These are phyloP conservation scores for Colletotrichum sojae DNA, from an alignment of 2,329 filamentous ascomycete genomes.

Conservation along the genomic window DNA sequence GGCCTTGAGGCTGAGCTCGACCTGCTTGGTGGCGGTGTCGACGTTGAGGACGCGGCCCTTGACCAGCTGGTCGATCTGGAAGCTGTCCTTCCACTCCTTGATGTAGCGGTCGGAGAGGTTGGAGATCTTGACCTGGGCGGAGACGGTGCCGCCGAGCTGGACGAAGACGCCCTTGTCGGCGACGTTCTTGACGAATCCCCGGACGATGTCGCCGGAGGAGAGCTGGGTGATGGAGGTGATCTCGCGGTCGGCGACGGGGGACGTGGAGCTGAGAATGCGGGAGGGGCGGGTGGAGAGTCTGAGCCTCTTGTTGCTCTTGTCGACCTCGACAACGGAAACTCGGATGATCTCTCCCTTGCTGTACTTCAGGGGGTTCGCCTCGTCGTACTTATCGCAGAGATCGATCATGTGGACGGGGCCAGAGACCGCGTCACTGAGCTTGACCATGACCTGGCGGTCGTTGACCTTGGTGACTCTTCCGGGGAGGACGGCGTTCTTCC, in stretches of 20 bases:
- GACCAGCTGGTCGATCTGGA: constrained; percentile 90
- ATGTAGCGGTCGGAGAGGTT: constrained; percentile 92
- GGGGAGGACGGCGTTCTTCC: constrained; percentile 84
- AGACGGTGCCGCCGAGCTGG: constrained; percentile 83
- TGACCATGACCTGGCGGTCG: constrained; percentile 86
- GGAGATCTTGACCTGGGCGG: constrained; percentile 85
- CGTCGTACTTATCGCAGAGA: constrained; percentile 86
- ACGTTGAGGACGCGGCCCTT: constrained; percentile 85
- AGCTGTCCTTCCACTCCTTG: constrained; percentile 95
- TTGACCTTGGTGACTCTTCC: constrained; percentile 88
- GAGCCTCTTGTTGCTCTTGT: constrained; percentile 87
- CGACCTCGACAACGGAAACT: constrained; percentile 86
- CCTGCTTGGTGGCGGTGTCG: constrained; percentile 76
- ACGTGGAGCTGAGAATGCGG: constrained; percentile 87
- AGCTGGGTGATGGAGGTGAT: constrained; percentile 80
- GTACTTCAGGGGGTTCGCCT: constrained; percentile 81
- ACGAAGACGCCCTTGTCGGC: constrained; percentile 92
- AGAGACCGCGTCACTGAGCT: constrained; percentile 84
- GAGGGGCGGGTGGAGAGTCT: constrained; percentile 88
- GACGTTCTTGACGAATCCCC: constrained; percentile 93
- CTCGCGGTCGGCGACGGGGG: constrained; percentile 85
- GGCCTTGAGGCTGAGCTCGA: constrained; percentile 89
- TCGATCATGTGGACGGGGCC: constrained; percentile 88
- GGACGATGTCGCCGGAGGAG: constrained; percentile 82
- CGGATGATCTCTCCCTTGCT: constrained; percentile 89